phyloP scores from a whole-genome alignment of 2,329 filamentous ascomycete species.

The Ophiostoma perfectum region DNA sequence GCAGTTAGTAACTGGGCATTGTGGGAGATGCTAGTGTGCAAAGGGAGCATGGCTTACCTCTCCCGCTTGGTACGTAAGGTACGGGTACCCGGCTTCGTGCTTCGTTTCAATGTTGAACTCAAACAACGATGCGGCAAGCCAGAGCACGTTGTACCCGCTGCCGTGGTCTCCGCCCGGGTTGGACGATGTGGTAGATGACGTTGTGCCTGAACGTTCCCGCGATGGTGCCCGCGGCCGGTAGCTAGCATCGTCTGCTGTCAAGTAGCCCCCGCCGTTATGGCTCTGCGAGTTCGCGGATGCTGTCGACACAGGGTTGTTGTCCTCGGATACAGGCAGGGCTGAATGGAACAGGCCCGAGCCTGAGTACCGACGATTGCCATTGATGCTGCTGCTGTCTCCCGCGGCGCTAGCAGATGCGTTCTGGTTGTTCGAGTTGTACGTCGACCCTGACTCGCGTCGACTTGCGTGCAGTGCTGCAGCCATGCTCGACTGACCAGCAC shows the following conservation, averaged over 20 bases:
- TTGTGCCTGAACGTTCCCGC: conserved; percentile 49
- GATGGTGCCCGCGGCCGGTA: conserved; percentile 51
- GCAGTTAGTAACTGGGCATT: conserved; percentile 19
- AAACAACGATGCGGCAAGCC: conserved; percentile 87
- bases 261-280: conserved; percentile 35
- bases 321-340: conserved; percentile 73
- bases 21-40: background rate
- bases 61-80: conserved; percentile 89
- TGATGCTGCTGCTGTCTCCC: conserved; percentile 3
- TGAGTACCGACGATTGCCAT: conserved; percentile 51
- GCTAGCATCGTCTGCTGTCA: conserved; percentile 15
- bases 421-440: conserved; percentile 46
- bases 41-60: conserved; percentile 50
- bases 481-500: conserved; percentile 39
- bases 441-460: conserved; percentile 52
- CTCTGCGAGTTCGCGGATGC: conserved; percentile 27
- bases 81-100: conserved; percentile 89
- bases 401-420: conserved; percentile 38
- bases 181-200: conserved; percentile 19
- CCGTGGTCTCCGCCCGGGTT: background rate
- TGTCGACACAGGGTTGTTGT: conserved; percentile 25
- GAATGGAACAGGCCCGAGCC: conserved; percentile 82
- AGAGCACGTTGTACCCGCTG: conserved; percentile 68
- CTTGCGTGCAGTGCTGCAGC: conserved; percentile 30
- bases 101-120: conserved; percentile 96